phyloP scores from a whole-genome alignment of 345 rosid species.

The Eucalyptus paniculata region DNA sequence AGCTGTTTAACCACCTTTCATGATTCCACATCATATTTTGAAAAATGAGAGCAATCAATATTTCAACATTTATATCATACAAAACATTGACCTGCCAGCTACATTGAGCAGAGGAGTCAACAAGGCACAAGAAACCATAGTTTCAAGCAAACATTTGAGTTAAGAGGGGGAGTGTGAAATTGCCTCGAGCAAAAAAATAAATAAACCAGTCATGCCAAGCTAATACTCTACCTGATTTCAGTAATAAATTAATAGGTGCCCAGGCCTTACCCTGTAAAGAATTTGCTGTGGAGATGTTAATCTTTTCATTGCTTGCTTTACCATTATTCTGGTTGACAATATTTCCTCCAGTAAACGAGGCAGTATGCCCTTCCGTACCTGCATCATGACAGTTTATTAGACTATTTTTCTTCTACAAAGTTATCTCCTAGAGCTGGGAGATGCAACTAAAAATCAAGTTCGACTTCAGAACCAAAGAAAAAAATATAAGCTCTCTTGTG shows the following conservation, averaged over 20 bases:
- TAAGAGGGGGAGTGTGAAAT: neutral
- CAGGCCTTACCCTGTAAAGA: conserved; percentile 65
- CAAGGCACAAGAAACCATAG: neutral
- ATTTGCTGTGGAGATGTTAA: conserved; percentile 66
- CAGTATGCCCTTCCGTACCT: conserved; percentile 74
- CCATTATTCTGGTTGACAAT: conserved; percentile 89
- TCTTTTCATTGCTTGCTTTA: conserved; percentile 85
- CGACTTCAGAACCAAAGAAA: neutral
- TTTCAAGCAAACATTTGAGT: neutral
- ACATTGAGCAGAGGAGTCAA: neutral
- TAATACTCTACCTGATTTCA: neutral
- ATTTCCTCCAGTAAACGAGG: conserved; percentile 92
- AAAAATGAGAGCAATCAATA: neutral
- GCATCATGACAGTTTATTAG: neutral
- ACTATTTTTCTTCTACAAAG: neutral
- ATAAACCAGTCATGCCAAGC: neutral
- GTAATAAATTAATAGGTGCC: neutral
- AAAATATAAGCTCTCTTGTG: neutral
- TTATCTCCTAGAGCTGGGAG: neutral
- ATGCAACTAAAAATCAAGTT: neutral
- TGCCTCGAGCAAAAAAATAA: neutral
- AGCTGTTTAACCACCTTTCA: neutral
- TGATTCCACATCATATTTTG: neutral
- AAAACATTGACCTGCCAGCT: neutral
- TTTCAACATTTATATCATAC: neutral